Conservation (phyloP, 176 grass and related monocot species). For the Sorghum bicolor region DNA sequence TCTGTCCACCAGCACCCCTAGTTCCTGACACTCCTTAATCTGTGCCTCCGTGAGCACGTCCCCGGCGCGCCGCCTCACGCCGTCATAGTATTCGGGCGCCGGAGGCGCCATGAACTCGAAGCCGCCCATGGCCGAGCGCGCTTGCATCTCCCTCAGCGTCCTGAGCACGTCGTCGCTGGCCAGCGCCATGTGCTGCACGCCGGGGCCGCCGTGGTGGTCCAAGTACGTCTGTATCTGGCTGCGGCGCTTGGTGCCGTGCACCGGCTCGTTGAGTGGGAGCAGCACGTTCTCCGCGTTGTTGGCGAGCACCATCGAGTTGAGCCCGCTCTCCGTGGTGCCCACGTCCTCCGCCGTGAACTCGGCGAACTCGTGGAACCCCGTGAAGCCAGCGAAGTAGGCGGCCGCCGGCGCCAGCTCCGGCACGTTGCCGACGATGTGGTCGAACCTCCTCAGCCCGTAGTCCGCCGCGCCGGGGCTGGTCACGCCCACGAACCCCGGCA, state of each 20-base stretch:
- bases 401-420: constrained; percentile 48
- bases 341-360: constrained; percentile 96
- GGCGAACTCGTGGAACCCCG: constrained; percentile 94
- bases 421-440: constrained; percentile 91
- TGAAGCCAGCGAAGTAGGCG: constrained; percentile 57
- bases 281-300: constrained; percentile 88
- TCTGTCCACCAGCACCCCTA: constrained; percentile 86
- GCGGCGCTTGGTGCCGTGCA: constrained; percentile 90
- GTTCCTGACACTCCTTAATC: constrained; percentile 81
- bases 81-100: constrained; percentile 62
- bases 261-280: constrained; percentile 82
- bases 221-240: constrained; percentile 97
- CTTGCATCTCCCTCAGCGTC: constrained; percentile 74
- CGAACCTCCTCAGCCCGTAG: constrained; percentile 63
- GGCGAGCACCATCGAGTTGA: constrained; percentile 90
- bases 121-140: constrained; percentile 49
- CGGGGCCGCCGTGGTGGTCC: constrained; percentile 82
- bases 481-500: constrained; percentile 69
- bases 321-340: constrained; percentile 86
- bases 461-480: not conserved
- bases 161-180: constrained; percentile 64
- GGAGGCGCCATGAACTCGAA: constrained; percentile 78
- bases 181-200: constrained; percentile 95
- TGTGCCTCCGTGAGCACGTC: constrained; percentile 76
- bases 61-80: constrained; percentile 60